Percentiles rank a stretch among this genome's conserved stretches.
phyloP scores from a whole-genome alignment of 805 yeast genomes.

The Torulaspora delbrueckii region DNA sequence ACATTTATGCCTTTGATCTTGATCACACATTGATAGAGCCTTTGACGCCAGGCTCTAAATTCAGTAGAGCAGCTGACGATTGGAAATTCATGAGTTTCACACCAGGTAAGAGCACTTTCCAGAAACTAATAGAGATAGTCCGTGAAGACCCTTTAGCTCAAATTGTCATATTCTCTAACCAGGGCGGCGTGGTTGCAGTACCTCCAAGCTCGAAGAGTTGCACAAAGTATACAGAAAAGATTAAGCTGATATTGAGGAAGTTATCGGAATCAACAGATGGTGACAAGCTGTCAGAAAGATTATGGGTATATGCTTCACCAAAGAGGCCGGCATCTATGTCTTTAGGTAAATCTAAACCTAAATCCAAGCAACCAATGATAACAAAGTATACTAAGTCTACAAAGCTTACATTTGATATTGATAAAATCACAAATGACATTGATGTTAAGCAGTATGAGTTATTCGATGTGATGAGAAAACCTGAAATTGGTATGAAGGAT shows the following conservation, averaged over 20 bases:
- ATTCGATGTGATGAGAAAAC: slow-evolving; percentile 55
- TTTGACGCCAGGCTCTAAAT: slow-evolving; percentile 44
- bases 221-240: slow-evolving; percentile 39
- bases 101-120: slow-evolving; percentile 14
- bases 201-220: slow-evolving; percentile 34
- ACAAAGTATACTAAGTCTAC: background rate
- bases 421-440: background rate
- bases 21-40: slow-evolving; percentile 75
- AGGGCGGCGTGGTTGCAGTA: slow-evolving; percentile 49
- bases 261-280: slow-evolving; percentile 28
- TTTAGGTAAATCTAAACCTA: slow-evolving; percentile 2
- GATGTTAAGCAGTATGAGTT: slow-evolving; percentile 3
- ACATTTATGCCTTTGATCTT: slow-evolving; percentile 73
- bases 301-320: slow-evolving; percentile 61
- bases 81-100: slow-evolving; percentile 64
- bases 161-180: slow-evolving; percentile 79
- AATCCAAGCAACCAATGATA: background rate
- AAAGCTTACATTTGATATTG: background rate
- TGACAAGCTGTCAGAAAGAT: slow-evolving; percentile 21
- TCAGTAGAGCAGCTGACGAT: slow-evolving; percentile 56
- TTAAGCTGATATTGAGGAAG: slow-evolving; percentile 38
- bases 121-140: slow-evolving; percentile 16
- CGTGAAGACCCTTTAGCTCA: slow-evolving; percentile 29
- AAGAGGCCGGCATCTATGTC: slow-evolving; percentile 42
- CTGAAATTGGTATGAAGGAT: slow-evolving; percentile 72